Base-by-base conservation (phyloP, 768 basidiomycete species). In the Leccinellum luteum region DNA sequence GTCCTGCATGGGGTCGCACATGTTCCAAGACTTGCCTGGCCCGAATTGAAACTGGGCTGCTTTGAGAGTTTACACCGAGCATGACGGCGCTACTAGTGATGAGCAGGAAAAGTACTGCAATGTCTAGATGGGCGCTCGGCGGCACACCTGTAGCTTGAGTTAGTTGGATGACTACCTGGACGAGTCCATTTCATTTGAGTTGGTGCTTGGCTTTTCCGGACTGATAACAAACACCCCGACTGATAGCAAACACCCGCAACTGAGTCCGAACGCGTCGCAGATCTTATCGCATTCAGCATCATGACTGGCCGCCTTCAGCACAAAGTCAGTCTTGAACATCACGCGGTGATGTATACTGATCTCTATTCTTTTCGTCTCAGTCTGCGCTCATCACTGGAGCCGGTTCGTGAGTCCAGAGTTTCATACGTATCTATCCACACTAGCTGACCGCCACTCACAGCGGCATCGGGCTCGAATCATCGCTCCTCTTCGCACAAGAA, bases 381-480 rank as follows among this genome's bases (percentile, higher is more conserved):
- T 85, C 83, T 55, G 89, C 89, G 44, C 77, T 96, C 62, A 78
- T 96, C 72, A 96, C 94, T 27, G 94, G 94, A 57, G 94, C 87
- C 48, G 94, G 87, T 69, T 89, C 88, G 92, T 94, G 69, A 77
- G 91, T 78, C 14, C 21, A 6, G 13, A 0, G 23, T 47, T 48
- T 21, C 23, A 12, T 19, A 34, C 14, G 32, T 47, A n/a, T 15
- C 10, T 19, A 41, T 48, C 45, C 25, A 51, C 55, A 13, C 15
- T 17, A 55, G 23, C 62, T 55, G 51, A 62, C 53, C 52, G 64
- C 61, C 56, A 19, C 28, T 31, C 73, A 98, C 73, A 98, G 95
- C 55, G 97, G 97, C 1, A 97, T 99, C 72, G 97, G 97, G 27
- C 83, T 98, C 49, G 94, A 99, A 76, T 90, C 94, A 0, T 86